These are phyloP conservation scores for Hyphodiscus hymeniophilus DNA, from an alignment of 495 filamentous ascomycete species.

Conservation along the genomic window DNA sequence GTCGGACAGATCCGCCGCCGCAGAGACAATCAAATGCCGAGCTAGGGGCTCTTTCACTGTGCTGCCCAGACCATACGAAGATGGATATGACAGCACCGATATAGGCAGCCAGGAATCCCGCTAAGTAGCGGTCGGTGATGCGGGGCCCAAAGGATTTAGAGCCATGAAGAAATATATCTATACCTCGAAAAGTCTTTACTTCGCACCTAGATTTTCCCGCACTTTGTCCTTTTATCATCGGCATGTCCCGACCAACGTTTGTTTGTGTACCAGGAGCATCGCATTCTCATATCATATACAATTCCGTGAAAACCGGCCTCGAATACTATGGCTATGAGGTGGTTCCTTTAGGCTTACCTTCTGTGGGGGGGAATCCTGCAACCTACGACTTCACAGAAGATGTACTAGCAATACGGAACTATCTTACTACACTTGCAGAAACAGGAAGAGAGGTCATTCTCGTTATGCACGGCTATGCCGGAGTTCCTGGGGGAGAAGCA, in stretches of 20 bases:
- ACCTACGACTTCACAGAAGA: constrained; percentile 28
- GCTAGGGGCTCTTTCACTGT: no score
- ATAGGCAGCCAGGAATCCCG: no score
- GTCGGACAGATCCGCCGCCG: no score
- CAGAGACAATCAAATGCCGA: no score
- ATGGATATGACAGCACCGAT: no score
- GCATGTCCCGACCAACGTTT: constrained; percentile 17
- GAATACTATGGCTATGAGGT: constrained; percentile 27
- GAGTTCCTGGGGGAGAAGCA: constrained; percentile 33
- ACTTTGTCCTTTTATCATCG: no score
- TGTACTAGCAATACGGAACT: constrained; percentile 22
- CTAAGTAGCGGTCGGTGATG: no score
- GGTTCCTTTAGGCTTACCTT: constrained; percentile 33
- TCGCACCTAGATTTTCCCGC: no score
- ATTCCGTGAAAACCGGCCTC: constrained; percentile 28
- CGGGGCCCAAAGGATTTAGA: no score
- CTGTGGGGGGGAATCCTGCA: constrained; percentile 30
- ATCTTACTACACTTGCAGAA: constrained; percentile 20
- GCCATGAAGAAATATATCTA: no score
- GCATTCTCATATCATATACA: constrained; percentile 15
- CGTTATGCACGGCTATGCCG: constrained; percentile 35
- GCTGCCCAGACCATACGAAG: no score
- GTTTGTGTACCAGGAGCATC: constrained; percentile 19
- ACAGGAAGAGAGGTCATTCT: constrained; percentile 31
- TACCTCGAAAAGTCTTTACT: no score